Percentiles rank a stretch among this genome's conserved stretches.
Evolutionary conservation across 768 basidiomycete species (phyloP).

Genomic region (Tylopilus sp.): DNA sequence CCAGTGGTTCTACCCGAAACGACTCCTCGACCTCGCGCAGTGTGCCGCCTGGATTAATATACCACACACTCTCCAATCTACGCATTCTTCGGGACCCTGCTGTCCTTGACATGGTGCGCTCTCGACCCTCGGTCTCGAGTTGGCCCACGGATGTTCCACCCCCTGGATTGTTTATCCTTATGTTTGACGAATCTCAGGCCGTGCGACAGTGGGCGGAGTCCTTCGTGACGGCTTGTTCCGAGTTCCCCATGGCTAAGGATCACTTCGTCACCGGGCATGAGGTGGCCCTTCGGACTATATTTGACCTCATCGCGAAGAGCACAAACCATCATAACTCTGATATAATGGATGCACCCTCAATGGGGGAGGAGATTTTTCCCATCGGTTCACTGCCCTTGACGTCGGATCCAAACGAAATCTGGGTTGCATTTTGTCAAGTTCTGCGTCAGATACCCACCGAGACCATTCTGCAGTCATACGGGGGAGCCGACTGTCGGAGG

Average conservation of each 20-base stretch:
- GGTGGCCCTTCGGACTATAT: conserved; percentile 42
- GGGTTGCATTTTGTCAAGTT: conserved; percentile 45
- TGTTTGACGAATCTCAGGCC: conserved; percentile 45
- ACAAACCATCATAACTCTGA: neutral
- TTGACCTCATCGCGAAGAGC: conserved; percentile 20
- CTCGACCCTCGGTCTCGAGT: conserved; percentile 25
- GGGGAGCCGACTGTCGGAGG: conserved; percentile 45
- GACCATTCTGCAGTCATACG: conserved; percentile 32
- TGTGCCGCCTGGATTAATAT: conserved; percentile 49
- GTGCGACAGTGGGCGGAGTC: conserved; percentile 60
- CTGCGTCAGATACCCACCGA: conserved; percentile 55
- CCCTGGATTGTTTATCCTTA: conserved; percentile 55
- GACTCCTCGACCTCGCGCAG: conserved; percentile 34
- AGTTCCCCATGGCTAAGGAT: conserved; percentile 44
- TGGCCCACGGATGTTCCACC: conserved; percentile 64
- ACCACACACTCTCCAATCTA: conserved; percentile 63
- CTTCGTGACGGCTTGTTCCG: conserved; percentile 39
- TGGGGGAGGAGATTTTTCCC: conserved; percentile 4
- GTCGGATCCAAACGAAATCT: conserved; percentile 44
- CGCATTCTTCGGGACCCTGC: conserved; percentile 49
- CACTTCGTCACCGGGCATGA: conserved; percentile 48
- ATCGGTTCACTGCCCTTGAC: conserved; percentile 30
- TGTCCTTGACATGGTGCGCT: conserved; percentile 37
- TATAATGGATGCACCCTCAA: neutral
- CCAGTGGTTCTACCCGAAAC: conserved; percentile 7